These are phyloP conservation scores for Panicum hallii DNA, from an alignment of 202 grass and related monocot species.

Conservation along the genomic window DNA sequence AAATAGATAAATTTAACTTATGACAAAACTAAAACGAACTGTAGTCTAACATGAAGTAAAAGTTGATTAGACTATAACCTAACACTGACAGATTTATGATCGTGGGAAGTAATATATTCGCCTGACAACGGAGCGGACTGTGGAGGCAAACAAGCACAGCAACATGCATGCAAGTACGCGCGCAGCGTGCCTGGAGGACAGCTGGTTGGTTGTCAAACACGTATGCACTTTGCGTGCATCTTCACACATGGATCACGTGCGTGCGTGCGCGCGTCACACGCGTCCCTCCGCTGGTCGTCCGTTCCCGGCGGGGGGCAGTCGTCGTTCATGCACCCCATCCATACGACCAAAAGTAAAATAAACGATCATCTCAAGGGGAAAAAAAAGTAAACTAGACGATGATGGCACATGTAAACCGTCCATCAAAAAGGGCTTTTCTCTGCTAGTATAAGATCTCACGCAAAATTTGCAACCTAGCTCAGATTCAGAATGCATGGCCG, in stretches of 20 bases:
- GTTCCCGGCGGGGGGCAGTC: neutral
- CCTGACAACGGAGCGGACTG: no score
- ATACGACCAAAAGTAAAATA: constrained; percentile 1
- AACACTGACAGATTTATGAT: no score
- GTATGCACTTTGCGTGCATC: constrained; percentile 24
- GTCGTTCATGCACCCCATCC: constrained; percentile 1
- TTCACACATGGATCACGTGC: constrained; percentile 39
- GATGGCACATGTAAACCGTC: neutral
- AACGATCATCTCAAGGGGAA: neutral
- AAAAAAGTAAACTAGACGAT: neutral
- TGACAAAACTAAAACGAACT: no score
- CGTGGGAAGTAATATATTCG: no score
- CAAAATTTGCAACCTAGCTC: no score
- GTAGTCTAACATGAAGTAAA: no score
- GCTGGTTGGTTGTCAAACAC: neutral
- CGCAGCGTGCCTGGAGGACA: neutral
- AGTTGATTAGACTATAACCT: no score
- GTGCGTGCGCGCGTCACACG: neutral
- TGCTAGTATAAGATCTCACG: no score
- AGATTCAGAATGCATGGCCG: no score
- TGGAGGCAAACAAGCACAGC: neutral
- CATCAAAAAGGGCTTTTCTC: neutral
- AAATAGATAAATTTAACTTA: no score
- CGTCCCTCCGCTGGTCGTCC: neutral
- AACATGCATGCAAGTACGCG: neutral